These are phyloP conservation scores for Nakazawaea peltata DNA, from an alignment of 805 yeast species.

Conservation along the genomic window DNA sequence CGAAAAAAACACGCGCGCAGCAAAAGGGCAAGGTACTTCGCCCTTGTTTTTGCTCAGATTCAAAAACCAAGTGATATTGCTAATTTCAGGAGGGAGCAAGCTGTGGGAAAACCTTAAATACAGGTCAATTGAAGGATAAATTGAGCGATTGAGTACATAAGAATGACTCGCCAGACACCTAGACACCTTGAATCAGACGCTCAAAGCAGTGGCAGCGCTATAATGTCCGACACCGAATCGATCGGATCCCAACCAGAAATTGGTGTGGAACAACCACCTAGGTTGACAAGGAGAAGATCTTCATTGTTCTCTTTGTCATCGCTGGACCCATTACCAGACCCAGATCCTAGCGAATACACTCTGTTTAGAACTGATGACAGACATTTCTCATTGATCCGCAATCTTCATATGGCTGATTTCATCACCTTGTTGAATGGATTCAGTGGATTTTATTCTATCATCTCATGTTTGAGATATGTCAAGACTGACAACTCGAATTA, in stretches of 20 bases:
- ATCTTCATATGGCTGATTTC: conserved; percentile 91
- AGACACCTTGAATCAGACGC: too few relatives aligned
- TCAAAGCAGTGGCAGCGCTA: conserved; percentile 1
- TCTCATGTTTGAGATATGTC: conserved; percentile 78
- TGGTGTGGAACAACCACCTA: conserved; percentile 1
- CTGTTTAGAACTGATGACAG: conserved; percentile 77
- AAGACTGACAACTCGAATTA: conserved; percentile 61
- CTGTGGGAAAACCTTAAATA: too few relatives aligned
- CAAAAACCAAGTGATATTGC: too few relatives aligned
- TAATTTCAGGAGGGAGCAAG: too few relatives aligned
- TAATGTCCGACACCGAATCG: conserved; percentile 7
- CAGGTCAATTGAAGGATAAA: too few relatives aligned
- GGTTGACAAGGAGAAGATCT: conserved; percentile 40
- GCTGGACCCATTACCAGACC: conserved; percentile 62
- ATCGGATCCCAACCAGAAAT: background rate
- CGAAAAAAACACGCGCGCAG: too few relatives aligned
- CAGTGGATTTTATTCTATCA: conserved; percentile 85
- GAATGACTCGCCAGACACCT: background rate
- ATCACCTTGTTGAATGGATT: conserved; percentile 92
- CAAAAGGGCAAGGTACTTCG: too few relatives aligned
- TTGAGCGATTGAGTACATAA: background rate
- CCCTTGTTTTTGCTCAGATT: too few relatives aligned
- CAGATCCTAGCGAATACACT: conserved; percentile 67
- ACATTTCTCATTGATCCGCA: conserved; percentile 80
- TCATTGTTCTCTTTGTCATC: conserved; percentile 46